phyloP scores from a whole-genome alignment of 2,329 filamentous ascomycete genomes.

The Laburnicola sp. region DNA sequence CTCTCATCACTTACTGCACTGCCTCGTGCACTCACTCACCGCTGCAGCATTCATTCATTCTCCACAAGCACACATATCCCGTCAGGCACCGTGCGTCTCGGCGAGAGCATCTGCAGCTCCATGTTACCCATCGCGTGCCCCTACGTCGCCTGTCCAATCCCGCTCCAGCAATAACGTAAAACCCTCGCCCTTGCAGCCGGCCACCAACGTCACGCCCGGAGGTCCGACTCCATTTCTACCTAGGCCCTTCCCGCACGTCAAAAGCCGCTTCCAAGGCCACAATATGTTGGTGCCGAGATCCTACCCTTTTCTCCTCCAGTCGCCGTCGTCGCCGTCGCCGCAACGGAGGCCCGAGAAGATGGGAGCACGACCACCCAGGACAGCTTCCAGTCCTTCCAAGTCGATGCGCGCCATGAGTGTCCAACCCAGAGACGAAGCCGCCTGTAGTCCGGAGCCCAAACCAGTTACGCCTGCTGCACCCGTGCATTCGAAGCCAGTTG shows the following conservation, averaged over 20 bases:
- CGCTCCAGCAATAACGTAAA: conserved; percentile 44
- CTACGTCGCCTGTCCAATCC: conserved; percentile 37
- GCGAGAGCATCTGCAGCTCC: conserved; percentile 33
- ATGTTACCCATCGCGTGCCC: conserved; percentile 30
- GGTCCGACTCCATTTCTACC: conserved; percentile 4
- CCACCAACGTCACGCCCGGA: conserved; percentile 34
- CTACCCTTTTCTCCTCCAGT: conserved; percentile 47
- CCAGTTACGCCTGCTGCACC: conserved; percentile 26
- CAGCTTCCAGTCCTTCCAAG: conserved; percentile 17
- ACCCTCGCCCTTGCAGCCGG: conserved; percentile 22
- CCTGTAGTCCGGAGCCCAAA: conserved; percentile 13
- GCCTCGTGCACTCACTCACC: background rate
- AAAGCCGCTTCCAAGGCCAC: conserved; percentile 31
- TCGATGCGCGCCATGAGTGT: conserved; percentile 17
- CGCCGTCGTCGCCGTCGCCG: conserved; percentile 39
- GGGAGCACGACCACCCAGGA: conserved; percentile 31
- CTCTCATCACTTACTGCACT: conserved; percentile 1
- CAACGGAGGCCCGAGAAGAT: conserved; percentile 32
- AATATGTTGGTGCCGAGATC: conserved; percentile 53
- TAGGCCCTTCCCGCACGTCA: conserved; percentile 16
- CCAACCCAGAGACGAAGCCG: conserved; percentile 13
- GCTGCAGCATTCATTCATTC: conserved; percentile 2
- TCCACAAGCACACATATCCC: conserved; percentile 2
- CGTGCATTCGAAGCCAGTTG: conserved; percentile 47
- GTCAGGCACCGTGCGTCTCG: conserved; percentile 22